Evolutionary conservation across 306 rosid species (phyloP).

Genomic region (Pueraria montana): DNA sequence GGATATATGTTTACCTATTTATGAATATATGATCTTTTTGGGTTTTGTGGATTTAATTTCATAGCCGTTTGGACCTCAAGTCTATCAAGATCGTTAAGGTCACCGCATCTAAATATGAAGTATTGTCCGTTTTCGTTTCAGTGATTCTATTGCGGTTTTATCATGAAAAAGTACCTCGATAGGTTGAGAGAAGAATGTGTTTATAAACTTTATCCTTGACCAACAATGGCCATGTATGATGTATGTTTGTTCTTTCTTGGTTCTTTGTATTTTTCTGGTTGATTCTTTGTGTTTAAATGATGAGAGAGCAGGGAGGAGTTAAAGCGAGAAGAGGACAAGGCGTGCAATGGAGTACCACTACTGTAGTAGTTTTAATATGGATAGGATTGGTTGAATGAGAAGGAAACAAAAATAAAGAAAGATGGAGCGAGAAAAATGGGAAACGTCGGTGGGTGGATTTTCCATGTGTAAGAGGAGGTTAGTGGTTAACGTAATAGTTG

Average conservation of each 20-base stretch:
- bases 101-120: no score
- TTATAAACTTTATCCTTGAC: no score
- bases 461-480: conserved; percentile 14
- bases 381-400: conserved; percentile 25
- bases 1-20: background rate
- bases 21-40: conserved; percentile 6
- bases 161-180: no score
- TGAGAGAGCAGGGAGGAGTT: background rate
- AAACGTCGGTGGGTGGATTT: conserved; percentile 43
- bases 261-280: background rate
- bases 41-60: background rate
- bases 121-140: no score
- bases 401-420: background rate
- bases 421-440: conserved; percentile 4
- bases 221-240: no score
- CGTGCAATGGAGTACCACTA: background rate
- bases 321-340: conserved; percentile 11
- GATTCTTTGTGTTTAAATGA: background rate
- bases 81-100: no score
- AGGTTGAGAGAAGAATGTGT: no score
- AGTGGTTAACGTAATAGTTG: conserved; percentile 44
- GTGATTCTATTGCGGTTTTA: no score
- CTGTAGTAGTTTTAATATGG: background rate
- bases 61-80: no score
- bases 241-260: background rate